A percentile compares a stretch with the other conserved stretches of the same genome.
These are phyloP conservation scores for Fonsecaea pedrosoi DNA, from an alignment of 2,329 filamentous ascomycete genomes.

Conservation along the genomic window DNA sequence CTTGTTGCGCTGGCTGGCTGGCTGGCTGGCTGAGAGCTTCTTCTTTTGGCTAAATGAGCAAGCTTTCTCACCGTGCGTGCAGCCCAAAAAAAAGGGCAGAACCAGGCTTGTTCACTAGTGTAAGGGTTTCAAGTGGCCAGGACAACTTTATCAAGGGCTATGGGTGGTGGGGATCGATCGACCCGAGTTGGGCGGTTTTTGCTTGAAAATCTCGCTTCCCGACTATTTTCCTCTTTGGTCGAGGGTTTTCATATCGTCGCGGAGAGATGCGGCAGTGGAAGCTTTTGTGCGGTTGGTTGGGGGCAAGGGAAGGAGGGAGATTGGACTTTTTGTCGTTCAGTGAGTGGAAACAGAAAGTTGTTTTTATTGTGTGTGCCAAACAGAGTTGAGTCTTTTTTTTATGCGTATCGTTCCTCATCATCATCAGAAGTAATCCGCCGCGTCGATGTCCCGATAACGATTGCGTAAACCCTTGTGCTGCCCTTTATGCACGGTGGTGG, in stretches of 20 bases:
- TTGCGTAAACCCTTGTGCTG: background rate
- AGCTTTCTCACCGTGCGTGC: conserved; percentile 1
- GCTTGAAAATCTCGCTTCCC: background rate
- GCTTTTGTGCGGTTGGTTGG: no score
- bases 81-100: background rate
- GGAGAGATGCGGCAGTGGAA: background rate
- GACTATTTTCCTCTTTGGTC: background rate
- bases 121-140: background rate
- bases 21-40: background rate
- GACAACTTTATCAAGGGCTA: background rate
- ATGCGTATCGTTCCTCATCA: background rate
- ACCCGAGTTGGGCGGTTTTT: background rate
- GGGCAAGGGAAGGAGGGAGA: no score
- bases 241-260: background rate
- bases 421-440: conserved; percentile 27
- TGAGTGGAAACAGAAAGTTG: no score
- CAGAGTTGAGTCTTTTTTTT: background rate
- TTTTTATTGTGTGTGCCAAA: no score
- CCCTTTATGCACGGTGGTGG: background rate
- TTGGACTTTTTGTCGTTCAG: no score
- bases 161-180: no score
- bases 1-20: no score
- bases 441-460: conserved; percentile 33
- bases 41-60: background rate
- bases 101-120: background rate